phyloP scores from a whole-genome alignment of 1,139 yeast genomes.

The Lodderomyces elongisporus region DNA sequence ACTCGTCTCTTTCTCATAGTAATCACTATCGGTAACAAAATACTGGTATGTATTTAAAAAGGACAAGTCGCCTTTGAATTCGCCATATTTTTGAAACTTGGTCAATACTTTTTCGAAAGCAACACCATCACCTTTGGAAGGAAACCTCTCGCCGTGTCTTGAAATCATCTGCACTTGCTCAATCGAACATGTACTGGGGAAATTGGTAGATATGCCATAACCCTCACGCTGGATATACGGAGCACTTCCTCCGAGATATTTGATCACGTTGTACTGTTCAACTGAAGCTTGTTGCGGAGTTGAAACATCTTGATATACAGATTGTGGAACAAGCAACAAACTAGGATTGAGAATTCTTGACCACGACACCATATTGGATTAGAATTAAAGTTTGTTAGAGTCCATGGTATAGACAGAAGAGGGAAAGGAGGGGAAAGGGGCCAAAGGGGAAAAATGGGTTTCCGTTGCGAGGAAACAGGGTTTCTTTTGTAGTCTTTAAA shows the following conservation, averaged over 20 bases:
- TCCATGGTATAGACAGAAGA: no score
- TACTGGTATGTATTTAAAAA: slow-evolving; percentile 32
- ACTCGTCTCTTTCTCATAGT: slow-evolving; percentile 30
- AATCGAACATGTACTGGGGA: slow-evolving; percentile 49
- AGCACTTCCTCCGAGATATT: slow-evolving; percentile 44
- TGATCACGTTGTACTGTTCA: slow-evolving; percentile 38
- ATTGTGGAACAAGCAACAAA: slow-evolving; percentile 24
- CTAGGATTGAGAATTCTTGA: slow-evolving; percentile 27
- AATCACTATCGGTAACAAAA: slow-evolving; percentile 23
- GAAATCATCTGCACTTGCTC: slow-evolving; percentile 60
- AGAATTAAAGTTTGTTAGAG: no score
- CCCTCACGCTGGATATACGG: slow-evolving; percentile 46
- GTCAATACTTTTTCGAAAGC: slow-evolving; percentile 16
- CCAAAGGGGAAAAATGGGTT: no score
- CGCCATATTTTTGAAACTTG: slow-evolving; percentile 18
- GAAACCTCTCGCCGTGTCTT: slow-evolving; percentile 74
- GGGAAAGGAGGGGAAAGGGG: no score
- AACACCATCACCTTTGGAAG: slow-evolving; percentile 33
- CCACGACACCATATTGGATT: slow-evolving; percentile 33
- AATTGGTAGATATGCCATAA: slow-evolving; percentile 40
- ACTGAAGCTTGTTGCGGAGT: slow-evolving; percentile 35
- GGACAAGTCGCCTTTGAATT: slow-evolving; percentile 26
- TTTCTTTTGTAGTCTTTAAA: no score
- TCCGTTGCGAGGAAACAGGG: no score
- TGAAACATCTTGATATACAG: slow-evolving; percentile 27